These are phyloP conservation scores for Pestalotiopsis fici DNA, from an alignment of 2,329 filamentous ascomycete species.

Conservation along the genomic window DNA sequence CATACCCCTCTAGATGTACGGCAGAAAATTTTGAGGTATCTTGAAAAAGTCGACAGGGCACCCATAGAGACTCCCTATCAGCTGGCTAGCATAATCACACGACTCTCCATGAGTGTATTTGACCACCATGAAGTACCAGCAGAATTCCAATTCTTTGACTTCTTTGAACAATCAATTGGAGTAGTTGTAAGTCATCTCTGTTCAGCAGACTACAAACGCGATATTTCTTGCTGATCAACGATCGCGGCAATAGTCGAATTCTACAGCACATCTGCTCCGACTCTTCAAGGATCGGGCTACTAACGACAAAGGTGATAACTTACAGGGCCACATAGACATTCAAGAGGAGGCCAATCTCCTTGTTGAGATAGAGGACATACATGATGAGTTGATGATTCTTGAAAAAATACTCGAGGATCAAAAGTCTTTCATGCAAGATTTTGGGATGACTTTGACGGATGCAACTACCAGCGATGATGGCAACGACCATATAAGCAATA, in stretches of 20 bases:
- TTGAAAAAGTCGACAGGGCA: background rate
- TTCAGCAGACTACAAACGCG: background rate
- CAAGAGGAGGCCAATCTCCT: background rate
- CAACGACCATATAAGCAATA: background rate
- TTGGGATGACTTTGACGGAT: background rate
- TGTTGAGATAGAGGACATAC: background rate
- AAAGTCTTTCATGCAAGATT: background rate
- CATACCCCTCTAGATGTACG: background rate
- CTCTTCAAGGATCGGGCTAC: background rate
- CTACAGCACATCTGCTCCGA: background rate
- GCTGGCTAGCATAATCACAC: background rate
- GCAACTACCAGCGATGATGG: background rate
- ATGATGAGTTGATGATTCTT: background rate
- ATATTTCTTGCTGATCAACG: background rate
- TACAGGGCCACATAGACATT: background rate
- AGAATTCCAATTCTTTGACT: background rate
- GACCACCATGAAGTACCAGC: background rate
- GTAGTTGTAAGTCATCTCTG: background rate
- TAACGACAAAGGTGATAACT: fast-evolving
- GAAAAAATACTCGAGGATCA: background rate
- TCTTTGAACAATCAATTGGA: background rate
- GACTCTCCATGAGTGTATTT: background rate
- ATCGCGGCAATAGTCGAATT: background rate
- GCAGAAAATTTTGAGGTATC: background rate
- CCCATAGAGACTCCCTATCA: background rate